These are phyloP conservation scores for Puccinia triticina DNA, from an alignment of 1,284 basidiomycete species.

Conservation along the genomic window DNA sequence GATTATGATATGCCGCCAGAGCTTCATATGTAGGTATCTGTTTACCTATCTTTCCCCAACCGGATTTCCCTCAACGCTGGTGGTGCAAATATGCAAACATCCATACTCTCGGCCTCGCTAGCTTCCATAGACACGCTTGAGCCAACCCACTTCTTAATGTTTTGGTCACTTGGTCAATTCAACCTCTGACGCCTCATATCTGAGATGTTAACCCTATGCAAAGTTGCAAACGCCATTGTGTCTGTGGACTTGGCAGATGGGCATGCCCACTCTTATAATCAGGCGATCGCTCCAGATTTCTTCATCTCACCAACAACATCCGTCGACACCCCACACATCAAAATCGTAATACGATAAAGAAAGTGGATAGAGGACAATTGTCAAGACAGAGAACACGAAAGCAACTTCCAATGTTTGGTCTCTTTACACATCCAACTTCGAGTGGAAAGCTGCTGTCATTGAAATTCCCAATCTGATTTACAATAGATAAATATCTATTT, in stretches of 20 bases:
- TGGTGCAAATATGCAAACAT: background rate
- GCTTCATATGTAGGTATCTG: too few relatives aligned
- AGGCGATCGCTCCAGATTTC: background rate
- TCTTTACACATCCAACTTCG: background rate
- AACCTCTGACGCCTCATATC: slow-evolving; percentile 8
- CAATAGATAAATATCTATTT: too few relatives aligned
- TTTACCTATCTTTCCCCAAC: too few relatives aligned
- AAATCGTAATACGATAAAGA: background rate
- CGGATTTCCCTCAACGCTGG: background rate
- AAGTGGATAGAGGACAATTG: background rate
- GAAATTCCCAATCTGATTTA: slow-evolving; percentile 14
- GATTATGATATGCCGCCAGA: background rate
- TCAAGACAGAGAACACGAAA: background rate
- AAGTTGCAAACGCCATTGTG: background rate
- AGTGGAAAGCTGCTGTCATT: slow-evolving; percentile 2
- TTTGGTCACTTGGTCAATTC: background rate
- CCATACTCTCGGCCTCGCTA: background rate
- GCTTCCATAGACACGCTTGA: background rate
- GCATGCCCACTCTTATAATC: background rate
- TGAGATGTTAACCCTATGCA: slow-evolving; percentile 4
- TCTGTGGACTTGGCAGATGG: background rate
- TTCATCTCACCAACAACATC: background rate
- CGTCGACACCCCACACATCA: too few relatives aligned
- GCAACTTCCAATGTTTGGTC: slow-evolving; percentile 1
- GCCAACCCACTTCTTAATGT: background rate